Percentiles rank a stretch among this genome's conserved stretches.
phyloP scores from a whole-genome alignment of 2,329 filamentous ascomycete genomes.

The Plenodomus tracheiphilus region DNA sequence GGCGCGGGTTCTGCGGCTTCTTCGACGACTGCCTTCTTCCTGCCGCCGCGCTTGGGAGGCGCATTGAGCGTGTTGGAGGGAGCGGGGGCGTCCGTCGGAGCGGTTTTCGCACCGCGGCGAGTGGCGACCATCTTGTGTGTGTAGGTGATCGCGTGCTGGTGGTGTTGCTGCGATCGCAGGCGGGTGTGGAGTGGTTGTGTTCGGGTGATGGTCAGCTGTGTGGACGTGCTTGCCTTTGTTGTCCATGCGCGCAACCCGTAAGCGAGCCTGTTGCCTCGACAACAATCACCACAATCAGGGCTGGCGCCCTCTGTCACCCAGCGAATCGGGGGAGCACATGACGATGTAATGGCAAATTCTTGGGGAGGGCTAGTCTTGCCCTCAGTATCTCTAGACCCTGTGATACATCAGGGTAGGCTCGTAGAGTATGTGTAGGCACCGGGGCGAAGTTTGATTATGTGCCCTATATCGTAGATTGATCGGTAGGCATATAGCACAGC shows the following conservation, averaged over 20 bases:
- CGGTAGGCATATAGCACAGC: neutral
- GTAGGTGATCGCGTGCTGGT: slow-evolving; percentile 14
- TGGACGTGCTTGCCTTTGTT: slow-evolving; percentile 26
- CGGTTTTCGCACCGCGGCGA: slow-evolving; percentile 32
- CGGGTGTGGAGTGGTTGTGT: slow-evolving; percentile 5
- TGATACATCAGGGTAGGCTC: too few species aligned
- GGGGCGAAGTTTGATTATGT: too few species aligned
- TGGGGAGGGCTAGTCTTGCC: too few species aligned
- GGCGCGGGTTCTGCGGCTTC: slow-evolving; percentile 23
- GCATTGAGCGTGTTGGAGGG: slow-evolving; percentile 33
- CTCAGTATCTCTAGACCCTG: too few species aligned
- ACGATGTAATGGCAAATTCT: neutral
- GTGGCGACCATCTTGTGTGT: slow-evolving; percentile 36
- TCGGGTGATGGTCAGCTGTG: neutral
- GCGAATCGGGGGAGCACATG: neutral
- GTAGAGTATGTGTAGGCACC: too few species aligned
- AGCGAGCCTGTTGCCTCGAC: slow-evolving; percentile 19
- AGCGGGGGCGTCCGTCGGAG: slow-evolving; percentile 27
- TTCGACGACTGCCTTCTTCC: slow-evolving; percentile 29
- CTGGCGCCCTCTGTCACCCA: neutral
- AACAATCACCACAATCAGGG: slow-evolving; percentile 7
- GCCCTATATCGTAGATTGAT: neutral
- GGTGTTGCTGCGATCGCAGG: slow-evolving; percentile 7
- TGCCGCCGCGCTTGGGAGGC: slow-evolving; percentile 36
- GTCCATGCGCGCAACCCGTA: slow-evolving; percentile 21